phyloP scores from a whole-genome alignment of 2,329 filamentous ascomycete species.

The Rugonectria rugulosa region DNA sequence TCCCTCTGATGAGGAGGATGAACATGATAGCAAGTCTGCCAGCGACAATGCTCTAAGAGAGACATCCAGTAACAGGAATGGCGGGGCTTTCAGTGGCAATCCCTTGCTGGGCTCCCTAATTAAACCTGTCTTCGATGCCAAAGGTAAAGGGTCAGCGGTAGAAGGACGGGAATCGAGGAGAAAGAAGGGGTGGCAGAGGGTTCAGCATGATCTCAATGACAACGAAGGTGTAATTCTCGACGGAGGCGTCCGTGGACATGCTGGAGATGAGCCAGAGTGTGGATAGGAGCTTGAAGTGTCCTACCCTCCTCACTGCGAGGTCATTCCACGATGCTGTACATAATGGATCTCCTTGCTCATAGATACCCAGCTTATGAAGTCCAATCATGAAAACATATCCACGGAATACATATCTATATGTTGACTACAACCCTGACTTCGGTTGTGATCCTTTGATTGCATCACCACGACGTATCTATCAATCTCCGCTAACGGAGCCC shows the following conservation, averaged over 20 bases:
- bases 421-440: no score
- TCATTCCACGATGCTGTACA: no score
- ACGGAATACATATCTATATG: no score
- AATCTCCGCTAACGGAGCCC: no score
- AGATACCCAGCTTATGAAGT: no score
- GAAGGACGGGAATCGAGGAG: constrained; percentile 52
- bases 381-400: no score
- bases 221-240: constrained; percentile 68
- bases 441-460: no score
- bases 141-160: constrained; percentile 56
- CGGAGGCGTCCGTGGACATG: constrained; percentile 59
- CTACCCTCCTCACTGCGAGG: no score
- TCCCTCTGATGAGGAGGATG: constrained; percentile 55
- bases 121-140: constrained; percentile 65
- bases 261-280: constrained; percentile 49
- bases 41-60: constrained; percentile 43
- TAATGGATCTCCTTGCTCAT: not conserved
- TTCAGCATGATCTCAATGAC: constrained; percentile 66
- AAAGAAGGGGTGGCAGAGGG: constrained; percentile 62
- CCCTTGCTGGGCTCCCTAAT: constrained; percentile 72
- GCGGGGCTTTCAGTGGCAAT: constrained; percentile 72
- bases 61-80: constrained; percentile 44
- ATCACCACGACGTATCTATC: no score
- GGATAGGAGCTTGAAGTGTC: constrained; percentile 35
- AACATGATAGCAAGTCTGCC: constrained; percentile 38